Evolutionary conservation across 495 filamentous ascomycete genomes (phyloP).

Genomic region (Xylaria bambusicola): DNA sequence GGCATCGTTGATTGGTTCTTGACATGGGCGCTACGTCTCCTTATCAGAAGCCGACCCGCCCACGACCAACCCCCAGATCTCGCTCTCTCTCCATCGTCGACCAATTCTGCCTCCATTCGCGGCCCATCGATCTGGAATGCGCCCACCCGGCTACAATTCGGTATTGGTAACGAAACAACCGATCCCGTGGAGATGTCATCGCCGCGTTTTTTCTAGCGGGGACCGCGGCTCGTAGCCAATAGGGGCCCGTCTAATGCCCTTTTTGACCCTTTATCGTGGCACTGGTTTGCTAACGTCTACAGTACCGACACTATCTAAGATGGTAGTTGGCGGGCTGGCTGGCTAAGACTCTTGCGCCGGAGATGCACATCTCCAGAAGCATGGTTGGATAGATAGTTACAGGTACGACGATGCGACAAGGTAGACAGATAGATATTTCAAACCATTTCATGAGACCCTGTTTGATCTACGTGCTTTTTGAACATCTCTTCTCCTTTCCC

Average conservation of each 20-base stretch:
- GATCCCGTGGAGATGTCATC: slow-evolving; percentile 15
- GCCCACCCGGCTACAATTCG: slow-evolving; percentile 4
- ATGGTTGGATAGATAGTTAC: too few relatives aligned
- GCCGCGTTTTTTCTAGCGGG: too few relatives aligned
- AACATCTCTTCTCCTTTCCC: neutral
- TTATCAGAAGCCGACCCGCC: slow-evolving; percentile 8
- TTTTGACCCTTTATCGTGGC: neutral
- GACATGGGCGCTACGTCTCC: neutral
- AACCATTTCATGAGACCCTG: neutral
- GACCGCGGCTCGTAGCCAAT: too few relatives aligned
- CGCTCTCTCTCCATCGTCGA: slow-evolving; percentile 2
- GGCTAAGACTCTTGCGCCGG: neutral
- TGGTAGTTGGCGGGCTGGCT: too few relatives aligned
- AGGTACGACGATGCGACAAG: too few relatives aligned
- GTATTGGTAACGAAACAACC: slow-evolving; percentile 2
- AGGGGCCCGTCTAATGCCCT: neutral
- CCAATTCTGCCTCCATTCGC: too few relatives aligned
- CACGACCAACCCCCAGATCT: neutral
- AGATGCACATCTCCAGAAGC: slow-evolving; percentile 16
- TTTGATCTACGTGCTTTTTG: slow-evolving; percentile 11
- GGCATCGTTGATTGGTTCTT: neutral
- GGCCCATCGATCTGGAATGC: neutral
- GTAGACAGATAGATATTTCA: neutral
- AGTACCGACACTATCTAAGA: neutral
- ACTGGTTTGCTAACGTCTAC: neutral